phyloP scores from a whole-genome alignment of 2,329 filamentous ascomycete genomes.

The Fonsecaea multimorphosa region DNA sequence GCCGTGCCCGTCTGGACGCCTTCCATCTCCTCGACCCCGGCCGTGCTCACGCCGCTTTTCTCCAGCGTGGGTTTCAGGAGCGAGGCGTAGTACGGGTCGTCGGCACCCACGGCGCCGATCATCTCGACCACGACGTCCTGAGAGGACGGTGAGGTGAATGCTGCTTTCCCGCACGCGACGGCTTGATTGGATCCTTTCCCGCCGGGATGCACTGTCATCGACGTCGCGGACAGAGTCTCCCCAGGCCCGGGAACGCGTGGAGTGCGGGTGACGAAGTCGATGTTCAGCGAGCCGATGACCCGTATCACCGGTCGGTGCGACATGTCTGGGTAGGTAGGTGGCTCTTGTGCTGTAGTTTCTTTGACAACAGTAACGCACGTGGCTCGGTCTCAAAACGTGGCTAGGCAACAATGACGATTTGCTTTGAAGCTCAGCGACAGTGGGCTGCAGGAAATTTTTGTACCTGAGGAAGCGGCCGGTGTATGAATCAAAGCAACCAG shows the following conservation, averaged over 20 bases:
- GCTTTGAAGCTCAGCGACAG: not conserved
- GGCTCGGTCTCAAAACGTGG: not conserved
- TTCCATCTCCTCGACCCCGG: constrained; percentile 56
- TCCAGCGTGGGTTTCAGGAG: constrained; percentile 65
- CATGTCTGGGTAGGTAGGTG: too few relatives aligned
- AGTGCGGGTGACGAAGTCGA: constrained; percentile 88
- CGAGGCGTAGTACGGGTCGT: constrained; percentile 67
- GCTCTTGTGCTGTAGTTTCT: not conserved
- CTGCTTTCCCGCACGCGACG: constrained; percentile 83
- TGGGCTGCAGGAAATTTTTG: not conserved
- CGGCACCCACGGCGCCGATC: constrained; percentile 72
- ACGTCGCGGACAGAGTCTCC: constrained; percentile 82
- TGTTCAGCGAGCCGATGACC: constrained; percentile 91
- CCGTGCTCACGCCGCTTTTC: constrained; percentile 67
- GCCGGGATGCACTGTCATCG: constrained; percentile 80
- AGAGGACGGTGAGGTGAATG: constrained; percentile 45
- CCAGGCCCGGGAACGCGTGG: constrained; percentile 81
- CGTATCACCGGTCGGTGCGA: constrained; percentile 64
- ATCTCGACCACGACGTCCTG: constrained; percentile 64
- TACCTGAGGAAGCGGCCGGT: not conserved
- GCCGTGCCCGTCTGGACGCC: constrained; percentile 70
- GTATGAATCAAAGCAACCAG: not conserved
- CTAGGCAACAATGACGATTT: not conserved
- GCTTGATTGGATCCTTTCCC: constrained; percentile 98
- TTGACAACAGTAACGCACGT: not conserved